These are phyloP conservation scores for Podochytrium sp. DNA, from an alignment of 192 early-diverging fungal genomes.

Conservation along the genomic window DNA sequence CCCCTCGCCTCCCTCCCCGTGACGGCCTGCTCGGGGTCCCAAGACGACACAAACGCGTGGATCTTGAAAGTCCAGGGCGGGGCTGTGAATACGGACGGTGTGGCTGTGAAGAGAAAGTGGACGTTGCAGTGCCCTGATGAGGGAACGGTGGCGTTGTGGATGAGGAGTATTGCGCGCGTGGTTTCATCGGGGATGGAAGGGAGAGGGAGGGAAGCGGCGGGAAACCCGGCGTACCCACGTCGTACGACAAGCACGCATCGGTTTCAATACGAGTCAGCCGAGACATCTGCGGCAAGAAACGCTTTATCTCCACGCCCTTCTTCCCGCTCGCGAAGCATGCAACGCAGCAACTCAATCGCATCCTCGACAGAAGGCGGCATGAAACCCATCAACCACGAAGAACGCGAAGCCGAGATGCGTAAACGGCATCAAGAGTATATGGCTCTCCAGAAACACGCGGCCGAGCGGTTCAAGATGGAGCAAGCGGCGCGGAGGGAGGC, in stretches of 20 bases:
- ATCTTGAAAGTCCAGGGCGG: neutral
- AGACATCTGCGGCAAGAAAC: neutral
- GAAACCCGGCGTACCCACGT: neutral
- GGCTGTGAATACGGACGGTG: too few relatives aligned
- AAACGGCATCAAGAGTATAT: neutral
- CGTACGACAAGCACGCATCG: neutral
- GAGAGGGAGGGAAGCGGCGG: neutral
- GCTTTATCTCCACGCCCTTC: neutral
- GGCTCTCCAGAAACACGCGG: neutral
- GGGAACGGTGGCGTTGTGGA: neutral
- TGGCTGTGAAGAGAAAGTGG: neutral
- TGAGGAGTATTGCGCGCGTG: neutral
- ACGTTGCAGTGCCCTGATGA: neutral
- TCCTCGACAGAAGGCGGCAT: too few relatives aligned
- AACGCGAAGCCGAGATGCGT: neutral
- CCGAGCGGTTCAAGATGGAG: neutral
- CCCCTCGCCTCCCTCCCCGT: neutral
- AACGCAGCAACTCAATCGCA: neutral
- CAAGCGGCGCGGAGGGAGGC: neutral
- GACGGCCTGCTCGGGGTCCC: neutral
- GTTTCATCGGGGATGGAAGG: neutral
- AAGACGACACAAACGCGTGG: neutral
- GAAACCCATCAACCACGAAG: neutral
- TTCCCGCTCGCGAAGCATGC: neutral
- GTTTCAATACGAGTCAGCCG: neutral